Percentiles rank a stretch among this genome's conserved stretches.
phyloP scores from a whole-genome alignment of 768 basidiomycete genomes.

The Infundibulicybe gibba region DNA sequence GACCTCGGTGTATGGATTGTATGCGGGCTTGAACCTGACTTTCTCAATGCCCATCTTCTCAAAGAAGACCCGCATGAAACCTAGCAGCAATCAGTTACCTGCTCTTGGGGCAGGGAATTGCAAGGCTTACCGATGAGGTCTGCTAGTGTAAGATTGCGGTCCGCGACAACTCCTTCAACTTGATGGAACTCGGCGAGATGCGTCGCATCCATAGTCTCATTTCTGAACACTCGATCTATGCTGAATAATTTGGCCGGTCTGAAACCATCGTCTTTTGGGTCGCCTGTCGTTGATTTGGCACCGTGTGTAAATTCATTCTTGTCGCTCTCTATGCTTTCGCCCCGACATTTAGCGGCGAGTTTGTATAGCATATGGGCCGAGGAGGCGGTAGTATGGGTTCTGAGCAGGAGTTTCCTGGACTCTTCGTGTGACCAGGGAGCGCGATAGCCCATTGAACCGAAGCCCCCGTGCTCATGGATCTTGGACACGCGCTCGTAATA shows the following conservation, averaged over 20 bases:
- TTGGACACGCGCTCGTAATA: constrained; percentile 85
- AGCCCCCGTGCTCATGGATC: constrained; percentile 84
- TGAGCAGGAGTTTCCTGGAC: constrained; percentile 85
- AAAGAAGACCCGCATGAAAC: constrained; percentile 99
- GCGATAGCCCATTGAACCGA: constrained; percentile 93
- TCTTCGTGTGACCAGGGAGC: constrained; percentile 95
- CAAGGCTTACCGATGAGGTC: constrained; percentile 80
- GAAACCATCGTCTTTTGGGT: constrained; percentile 63
- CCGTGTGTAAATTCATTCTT: constrained; percentile 38
- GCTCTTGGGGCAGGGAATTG: neutral
- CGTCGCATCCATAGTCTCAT: constrained; percentile 97
- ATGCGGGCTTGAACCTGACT: constrained; percentile 97
- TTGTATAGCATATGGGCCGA: constrained; percentile 93
- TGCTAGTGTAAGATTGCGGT: constrained; percentile 86
- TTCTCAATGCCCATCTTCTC: constrained; percentile 94
- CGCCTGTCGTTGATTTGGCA: constrained; percentile 24
- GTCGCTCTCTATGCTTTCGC: constrained; percentile 44
- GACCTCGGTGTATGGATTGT: constrained; percentile 97
- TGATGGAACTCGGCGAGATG: constrained; percentile 99
- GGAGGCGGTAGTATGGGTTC: constrained; percentile 96
- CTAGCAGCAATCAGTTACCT: constrained; percentile 29
- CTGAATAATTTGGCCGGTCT: constrained; percentile 92
- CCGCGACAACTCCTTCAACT: constrained; percentile 99
- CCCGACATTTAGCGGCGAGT: constrained; percentile 80
- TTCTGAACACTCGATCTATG: constrained; percentile 97